Evolutionary conservation across 148 eudicot genomes (phyloP), one percentile per base, ranked within the genome.

Genomic region (Cornus kousa): DNA sequence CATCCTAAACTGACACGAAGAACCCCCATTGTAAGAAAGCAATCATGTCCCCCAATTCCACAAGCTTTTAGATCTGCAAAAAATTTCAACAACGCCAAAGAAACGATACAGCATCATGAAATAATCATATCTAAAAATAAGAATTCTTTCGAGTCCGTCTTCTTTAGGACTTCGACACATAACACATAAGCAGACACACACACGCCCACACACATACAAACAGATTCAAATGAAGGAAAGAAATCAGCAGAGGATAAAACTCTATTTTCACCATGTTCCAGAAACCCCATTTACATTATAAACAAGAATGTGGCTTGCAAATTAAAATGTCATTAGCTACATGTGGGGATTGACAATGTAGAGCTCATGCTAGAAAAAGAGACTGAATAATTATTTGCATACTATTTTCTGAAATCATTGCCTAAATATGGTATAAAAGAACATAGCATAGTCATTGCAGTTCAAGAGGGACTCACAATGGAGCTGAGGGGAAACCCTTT

Each of bases 1-100:
- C 99, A 95, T 78, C 97, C 99, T 71, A 93, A 86, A 85, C 99
- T 95, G 77, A 90, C 82, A 35, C 97, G 97, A 80, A 95, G 97
- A 74, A 95, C 99, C 78, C 99, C 99, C 90, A 87, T 86, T 33
- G 92, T 91, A 66, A 78, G 90, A 83, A 82, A 86, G 82, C 99
- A 93, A 50, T 90, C 90, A 31, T 57, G 84, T 76, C 91, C 93
- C 76, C 80, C 84, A 16, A 59, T 77, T 59, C 99, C 93, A 77
- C 99, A 95, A 57, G 90, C 90, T 85, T 82, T 89, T 33, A 85
- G 71, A 89, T 89, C 98, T 95, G 89, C 87, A 86, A 70, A 48
- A 24, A 68, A 77, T 62, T 39, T 22, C 76, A 80, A 78, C 50
- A 14, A 14, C 33, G 59, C 48, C 8, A 22, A 74, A 70, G 23